Evolutionary conservation across 768 basidiomycete genomes (phyloP), one percentile per base, ranked within the genome.

Genomic region (Chiua virens): DNA sequence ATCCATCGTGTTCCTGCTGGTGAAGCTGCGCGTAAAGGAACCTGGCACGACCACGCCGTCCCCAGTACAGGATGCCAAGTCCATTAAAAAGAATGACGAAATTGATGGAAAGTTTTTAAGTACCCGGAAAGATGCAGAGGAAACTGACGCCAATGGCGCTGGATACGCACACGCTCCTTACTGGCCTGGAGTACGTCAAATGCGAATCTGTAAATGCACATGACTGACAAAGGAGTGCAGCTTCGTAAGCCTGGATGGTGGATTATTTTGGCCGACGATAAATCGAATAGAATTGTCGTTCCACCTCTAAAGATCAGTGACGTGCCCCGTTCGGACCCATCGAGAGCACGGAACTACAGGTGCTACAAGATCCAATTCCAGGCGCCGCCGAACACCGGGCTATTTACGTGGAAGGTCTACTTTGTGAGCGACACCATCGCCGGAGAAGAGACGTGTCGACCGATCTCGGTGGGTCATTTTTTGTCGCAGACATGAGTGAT

Each of bases 331-430:
- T 75, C 82, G 37, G 72, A 86, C 36, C 66, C 72, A 36, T 69
- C 71, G 28, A 75, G 60, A 21, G 61, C 77, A 14, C 73, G 79
- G 41, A 81, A 88, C 63, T 89, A 87, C 66, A 82, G 93, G 49
- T 79, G 85, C 17, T 95, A 92, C 77, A 92, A 91, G 70, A 73
- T 97, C 39, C 91, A 92, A 65, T 98, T 98, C 81, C 95, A 97
- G 66, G 94, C 92, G 4, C 97, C 97, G 7, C 87, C 86, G 21
- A 82, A 80, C 42, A 78, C 85, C 3, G 94, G 92, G 17, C 63
- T 88, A 41, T 92, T 94, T 68, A 88, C 89, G 9, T 98, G 97
- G 87, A 92, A 88, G 57, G 77, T 91, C 2, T 85, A 87, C 62
- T 72, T 96, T 37, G 74, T 92, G 54, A 92, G 89, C 68, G 96